These are phyloP conservation scores for Clavispora asparagi DNA, from an alignment of 805 yeast genomes.

Conservation along the genomic window DNA sequence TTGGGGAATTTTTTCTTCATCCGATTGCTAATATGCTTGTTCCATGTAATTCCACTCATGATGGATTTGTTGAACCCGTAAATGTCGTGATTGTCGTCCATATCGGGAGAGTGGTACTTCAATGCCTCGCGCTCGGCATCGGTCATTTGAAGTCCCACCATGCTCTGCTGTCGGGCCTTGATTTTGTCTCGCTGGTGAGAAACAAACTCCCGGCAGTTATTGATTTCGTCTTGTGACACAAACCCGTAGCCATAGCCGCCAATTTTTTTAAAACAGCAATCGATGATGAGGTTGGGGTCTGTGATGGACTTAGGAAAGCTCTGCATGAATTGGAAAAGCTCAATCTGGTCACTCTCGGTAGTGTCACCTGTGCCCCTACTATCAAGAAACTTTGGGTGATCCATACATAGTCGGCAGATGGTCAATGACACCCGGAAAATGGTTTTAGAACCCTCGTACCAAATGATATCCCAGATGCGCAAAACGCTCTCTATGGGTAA, in stretches of 20 bases:
- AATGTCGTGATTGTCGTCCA: slow-evolving; percentile 36
- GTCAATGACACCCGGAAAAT: slow-evolving; percentile 80
- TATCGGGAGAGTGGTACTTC: slow-evolving; percentile 10
- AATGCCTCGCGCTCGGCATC: slow-evolving; percentile 35
- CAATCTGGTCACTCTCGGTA: slow-evolving; percentile 38
- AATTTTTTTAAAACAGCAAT: slow-evolving; percentile 68
- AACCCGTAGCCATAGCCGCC: slow-evolving; percentile 63
- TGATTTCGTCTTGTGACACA: slow-evolving; percentile 76
- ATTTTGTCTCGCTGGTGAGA: slow-evolving; percentile 50
- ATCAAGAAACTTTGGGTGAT: slow-evolving; percentile 53
- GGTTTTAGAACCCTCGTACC: slow-evolving; percentile 87
- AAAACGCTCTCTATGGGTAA: slow-evolving; percentile 85
- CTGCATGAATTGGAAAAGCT: slow-evolving; percentile 78
- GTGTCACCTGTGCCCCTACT: slow-evolving; percentile 10
- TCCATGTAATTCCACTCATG: slow-evolving; percentile 60
- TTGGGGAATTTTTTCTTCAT: slow-evolving; percentile 34
- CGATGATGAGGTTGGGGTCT: slow-evolving; percentile 67
- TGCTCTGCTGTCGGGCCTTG: slow-evolving; percentile 21
- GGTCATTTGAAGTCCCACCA: slow-evolving; percentile 30
- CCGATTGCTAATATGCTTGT: slow-evolving; percentile 50
- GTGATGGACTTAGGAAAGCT: slow-evolving; percentile 67
- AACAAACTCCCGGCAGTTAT: slow-evolving; percentile 74
- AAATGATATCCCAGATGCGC: slow-evolving; percentile 91
- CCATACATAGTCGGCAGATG: slow-evolving; percentile 60
- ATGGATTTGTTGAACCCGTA: slow-evolving; percentile 40